Evolutionary conservation across 768 basidiomycete genomes (phyloP).

Genomic region (Neoboletus magnificus): DNA sequence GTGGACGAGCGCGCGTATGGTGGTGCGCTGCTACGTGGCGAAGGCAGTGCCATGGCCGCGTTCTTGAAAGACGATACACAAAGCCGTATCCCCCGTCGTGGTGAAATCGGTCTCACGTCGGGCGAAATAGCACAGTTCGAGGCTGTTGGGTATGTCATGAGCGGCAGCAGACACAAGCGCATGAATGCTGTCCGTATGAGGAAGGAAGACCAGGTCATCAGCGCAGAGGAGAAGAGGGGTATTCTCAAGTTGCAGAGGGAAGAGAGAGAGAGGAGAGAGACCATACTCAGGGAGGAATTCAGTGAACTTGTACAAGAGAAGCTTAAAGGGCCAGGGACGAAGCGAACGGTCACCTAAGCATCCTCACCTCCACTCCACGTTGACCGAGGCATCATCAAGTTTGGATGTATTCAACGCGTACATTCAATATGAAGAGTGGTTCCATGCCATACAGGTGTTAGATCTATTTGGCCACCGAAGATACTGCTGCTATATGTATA

Average conservation of each 20-base stretch:
- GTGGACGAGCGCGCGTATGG: slow-evolving; percentile 86
- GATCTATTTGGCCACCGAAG: background rate
- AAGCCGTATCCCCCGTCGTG: slow-evolving; percentile 92
- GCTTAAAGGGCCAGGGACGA: slow-evolving; percentile 50
- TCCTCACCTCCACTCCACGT: background rate
- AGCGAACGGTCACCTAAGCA: slow-evolving; percentile 13
- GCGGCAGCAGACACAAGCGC: slow-evolving; percentile 86
- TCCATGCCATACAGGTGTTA: background rate
- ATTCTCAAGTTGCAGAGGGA: slow-evolving; percentile 94
- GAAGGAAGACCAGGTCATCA: slow-evolving; percentile 99
- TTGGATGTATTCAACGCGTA: background rate
- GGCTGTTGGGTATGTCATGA: slow-evolving; percentile 95
- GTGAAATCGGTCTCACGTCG: slow-evolving; percentile 93
- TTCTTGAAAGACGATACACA: slow-evolving; percentile 85
- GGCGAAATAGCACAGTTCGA: slow-evolving; percentile 88
- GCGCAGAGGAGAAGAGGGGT: slow-evolving; percentile 95
- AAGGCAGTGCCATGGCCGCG: slow-evolving; percentile 97
- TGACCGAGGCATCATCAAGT: background rate
- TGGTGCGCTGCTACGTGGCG: slow-evolving; percentile 85
- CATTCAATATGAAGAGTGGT: background rate
- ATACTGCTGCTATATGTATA: no score
- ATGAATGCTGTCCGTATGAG: slow-evolving; percentile 99
- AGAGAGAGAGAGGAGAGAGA: slow-evolving; percentile 88
- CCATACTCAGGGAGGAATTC: slow-evolving; percentile 86
- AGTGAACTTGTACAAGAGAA: slow-evolving; percentile 76